Base-by-base conservation (phyloP, 2,329 filamentous ascomycete species). In the Neonectria magnoliae region DNA sequence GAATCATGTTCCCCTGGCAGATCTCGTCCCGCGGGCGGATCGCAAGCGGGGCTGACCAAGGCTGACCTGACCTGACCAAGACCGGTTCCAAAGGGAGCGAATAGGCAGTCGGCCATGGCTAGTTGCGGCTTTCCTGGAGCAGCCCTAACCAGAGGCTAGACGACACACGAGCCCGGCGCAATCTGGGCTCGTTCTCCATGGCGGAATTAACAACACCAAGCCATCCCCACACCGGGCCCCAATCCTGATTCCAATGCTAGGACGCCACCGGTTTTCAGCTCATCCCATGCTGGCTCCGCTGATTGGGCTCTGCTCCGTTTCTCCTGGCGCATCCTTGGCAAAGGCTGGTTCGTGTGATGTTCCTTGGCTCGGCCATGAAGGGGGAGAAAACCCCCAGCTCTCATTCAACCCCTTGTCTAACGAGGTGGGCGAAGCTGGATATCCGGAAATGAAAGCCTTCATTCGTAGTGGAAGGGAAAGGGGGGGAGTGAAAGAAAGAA, bases 211-310 rank as follows among this genome's bases (percentile, higher is more conserved):
- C 16, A 60, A 59, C 66, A 54, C 65, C 62, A 60, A 25, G 25
- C 41, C 27, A 48, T 25, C 33, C 20, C 44, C 50, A 60, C 62
- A 50, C 50, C 31, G 45, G 36, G 58, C 61, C 50, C 22, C 33
- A 22, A 29, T 38, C 25, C 65, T 63, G 51, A 59, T 62, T 48
- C 66, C 57, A 68, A 64, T 61, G 64, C 10, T 38, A 56, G 62
- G 58, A 42, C 56, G 55, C 62, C 58, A 65, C 48, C 31, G 38
- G 20, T 58, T 65, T 65, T 63, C 65, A 71, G 68, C 68, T 71
- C 55, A 60, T 66, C 59, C 57, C 57, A 56, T 57, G 11, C 41
- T 50, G 64, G 51, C 52, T 50, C 41, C 60, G 47, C 63, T 66
- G 63, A 67, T 65, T 57, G 63, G 54, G 38, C 51, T 38, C 20